Conservation (phyloP, 192 early-diverging fungal species). For the Podochytrium sp. region DNA sequence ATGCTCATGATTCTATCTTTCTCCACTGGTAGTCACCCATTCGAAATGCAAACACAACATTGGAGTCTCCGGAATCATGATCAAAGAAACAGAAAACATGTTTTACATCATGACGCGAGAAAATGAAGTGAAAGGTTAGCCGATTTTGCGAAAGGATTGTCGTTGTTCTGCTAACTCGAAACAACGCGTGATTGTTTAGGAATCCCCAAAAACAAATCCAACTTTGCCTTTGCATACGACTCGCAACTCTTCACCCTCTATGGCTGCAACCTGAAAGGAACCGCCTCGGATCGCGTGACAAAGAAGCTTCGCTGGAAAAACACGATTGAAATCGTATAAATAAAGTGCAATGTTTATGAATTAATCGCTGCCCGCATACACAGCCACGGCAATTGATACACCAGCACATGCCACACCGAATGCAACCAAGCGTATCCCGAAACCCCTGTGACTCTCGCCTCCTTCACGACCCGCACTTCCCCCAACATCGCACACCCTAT, state of each 20-base stretch:
- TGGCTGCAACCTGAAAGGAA: conserved; percentile 75
- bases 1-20: neutral
- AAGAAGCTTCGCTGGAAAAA: conserved; percentile 75
- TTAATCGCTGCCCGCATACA: neutral
- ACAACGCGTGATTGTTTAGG: conserved; percentile 25
- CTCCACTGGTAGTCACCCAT: conserved; percentile 55
- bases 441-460: neutral
- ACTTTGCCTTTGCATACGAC: conserved; percentile 52
- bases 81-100: conserved; percentile 88
- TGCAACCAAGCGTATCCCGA: conserved; percentile 1
- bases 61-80: conserved; percentile 77
- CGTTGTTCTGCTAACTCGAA: neutral
- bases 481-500: neutral
- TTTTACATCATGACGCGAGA: conserved; percentile 76
- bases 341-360: neutral
- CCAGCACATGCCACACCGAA: conserved; percentile 17
- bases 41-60: conserved; percentile 81
- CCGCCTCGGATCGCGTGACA: conserved; percentile 73
- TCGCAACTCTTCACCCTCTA: conserved; percentile 64
- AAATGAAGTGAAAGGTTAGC: conserved; percentile 67
- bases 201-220: conserved; percentile 70
- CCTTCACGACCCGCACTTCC: neutral
- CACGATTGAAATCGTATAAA: conserved; percentile 50
- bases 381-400: conserved; percentile 2
- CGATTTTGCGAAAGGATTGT: conserved; percentile 1